Conservation (phyloP, 2,329 filamentous ascomycete genomes). For the Metarhizium anisopliae region DNA sequence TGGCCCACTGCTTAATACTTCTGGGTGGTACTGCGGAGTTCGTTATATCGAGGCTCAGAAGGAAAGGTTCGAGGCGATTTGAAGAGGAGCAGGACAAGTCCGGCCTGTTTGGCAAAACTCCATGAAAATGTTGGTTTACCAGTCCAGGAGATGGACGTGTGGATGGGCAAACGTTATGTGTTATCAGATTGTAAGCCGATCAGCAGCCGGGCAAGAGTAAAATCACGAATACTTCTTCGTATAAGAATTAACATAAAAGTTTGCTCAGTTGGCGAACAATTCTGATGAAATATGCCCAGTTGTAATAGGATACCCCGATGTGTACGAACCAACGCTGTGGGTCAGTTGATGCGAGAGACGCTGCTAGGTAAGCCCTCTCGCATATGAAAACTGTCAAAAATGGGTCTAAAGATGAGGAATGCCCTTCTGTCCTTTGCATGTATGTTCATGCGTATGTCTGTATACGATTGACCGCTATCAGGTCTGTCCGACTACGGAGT, state of each 20-base stretch:
- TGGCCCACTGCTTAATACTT: neutral
- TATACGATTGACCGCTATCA: neutral
- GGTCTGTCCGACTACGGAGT: neutral
- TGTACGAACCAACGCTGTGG: neutral
- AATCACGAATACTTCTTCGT: neutral
- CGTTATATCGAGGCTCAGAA: neutral
- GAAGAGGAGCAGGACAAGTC: neutral
- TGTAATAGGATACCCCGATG: neutral
- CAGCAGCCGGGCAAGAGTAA: neutral
- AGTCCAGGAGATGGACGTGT: neutral
- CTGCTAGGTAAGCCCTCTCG: neutral
- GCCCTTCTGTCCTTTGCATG: neutral
- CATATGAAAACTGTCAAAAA: neutral
- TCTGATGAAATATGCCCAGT: neutral
- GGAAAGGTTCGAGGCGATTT: too few relatives aligned
- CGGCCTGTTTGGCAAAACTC: neutral
- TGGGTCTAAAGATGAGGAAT: neutral
- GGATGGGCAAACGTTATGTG: neutral
- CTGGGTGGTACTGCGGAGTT: neutral
- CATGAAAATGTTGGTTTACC: neutral
- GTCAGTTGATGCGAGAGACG: neutral
- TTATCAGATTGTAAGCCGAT: neutral
- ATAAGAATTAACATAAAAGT: neutral
- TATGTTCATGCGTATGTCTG: neutral
- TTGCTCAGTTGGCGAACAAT: neutral